Base-by-base conservation (phyloP, 805 yeast species). In the Sugiyamaella americana region DNA sequence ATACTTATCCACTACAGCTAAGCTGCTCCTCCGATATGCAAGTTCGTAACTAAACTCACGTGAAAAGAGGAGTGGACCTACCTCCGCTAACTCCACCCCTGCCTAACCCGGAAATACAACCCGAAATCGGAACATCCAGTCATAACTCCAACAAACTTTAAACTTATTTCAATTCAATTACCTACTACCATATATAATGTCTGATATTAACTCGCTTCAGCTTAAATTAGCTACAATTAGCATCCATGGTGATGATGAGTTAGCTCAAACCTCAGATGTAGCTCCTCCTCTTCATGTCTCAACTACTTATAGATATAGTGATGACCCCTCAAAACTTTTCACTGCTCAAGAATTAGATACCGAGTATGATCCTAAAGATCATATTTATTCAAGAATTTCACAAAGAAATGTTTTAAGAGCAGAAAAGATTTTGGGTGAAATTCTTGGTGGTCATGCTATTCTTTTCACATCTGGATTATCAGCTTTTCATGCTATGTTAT, bases 221-320 rank as follows among this genome's bases (percentile, higher is more conserved):
- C n/a, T n/a, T n/a, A n/a, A n/a, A n/a, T n/a, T n/a, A n/a, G n/a
- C n/a, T n/a, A 44, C 68, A 2, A 45, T 55, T 3, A 57, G 63
- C 8, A 73, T 89, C 43, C 96, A 88, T 59, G 88, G 79, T 0
- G 95, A 86, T 51, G 87, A 83, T 55, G 67, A 63, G 3, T 41
- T 63, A 17, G 60, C 67, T 2, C 55, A 41, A 13, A 41, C 58
- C 30, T 37, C 53, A 29, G 74, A 68, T 49, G 66, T 65, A 8
- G 80, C 82, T 1, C 81, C 91, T 4, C 95, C 97, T 20, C 81
- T 89, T 49, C 85, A 84, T 52, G 82, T 86, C 2, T 65, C 93
- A 1, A 84, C 96, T 1, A 89, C 95, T 1, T 88, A 70, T 63
- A 72, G 77, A 46, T 89, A 88, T 64, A 65, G 75, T 23, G 61